Conservation (phyloP, 148 eudicot species). For the Camellia japonica region DNA sequence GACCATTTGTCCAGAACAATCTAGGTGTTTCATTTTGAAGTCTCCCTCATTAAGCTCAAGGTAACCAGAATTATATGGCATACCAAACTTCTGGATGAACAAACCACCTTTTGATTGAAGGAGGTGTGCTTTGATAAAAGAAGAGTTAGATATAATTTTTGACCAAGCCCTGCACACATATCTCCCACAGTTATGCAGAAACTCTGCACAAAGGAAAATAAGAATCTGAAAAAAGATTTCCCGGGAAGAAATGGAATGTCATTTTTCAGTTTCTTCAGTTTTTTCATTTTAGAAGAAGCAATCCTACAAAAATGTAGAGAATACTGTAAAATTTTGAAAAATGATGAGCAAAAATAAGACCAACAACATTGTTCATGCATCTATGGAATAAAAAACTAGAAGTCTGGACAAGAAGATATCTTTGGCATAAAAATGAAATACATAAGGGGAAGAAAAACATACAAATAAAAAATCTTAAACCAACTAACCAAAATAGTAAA, state of each 20-base stretch:
- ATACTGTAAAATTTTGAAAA: neutral
- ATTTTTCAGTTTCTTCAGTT: neutral
- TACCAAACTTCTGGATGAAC: neutral
- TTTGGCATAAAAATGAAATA: neutral
- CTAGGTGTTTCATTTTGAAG: neutral
- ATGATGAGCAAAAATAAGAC: too few species aligned
- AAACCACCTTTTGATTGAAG: neutral
- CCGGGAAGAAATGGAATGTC: neutral
- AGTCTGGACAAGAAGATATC: too few species aligned
- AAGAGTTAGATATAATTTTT: neutral
- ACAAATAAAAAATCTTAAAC: neutral
- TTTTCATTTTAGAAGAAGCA: neutral
- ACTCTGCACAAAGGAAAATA: slow-evolving; percentile 7
- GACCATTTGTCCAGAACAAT: neutral
- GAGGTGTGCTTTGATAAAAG: slow-evolving; percentile 5
- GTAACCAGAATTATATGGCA: neutral
- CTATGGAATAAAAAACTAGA: neutral
- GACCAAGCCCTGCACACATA: slow-evolving; percentile 14
- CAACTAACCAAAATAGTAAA: too few species aligned
- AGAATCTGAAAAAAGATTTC: slow-evolving; percentile 11
- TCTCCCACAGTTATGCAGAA: slow-evolving; percentile 6
- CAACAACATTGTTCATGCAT: neutral
- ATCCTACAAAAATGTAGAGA: neutral
- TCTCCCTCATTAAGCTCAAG: neutral
- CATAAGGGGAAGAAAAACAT: neutral